These are phyloP conservation scores for Barnettozyma sp. DNA, from an alignment of 805 yeast genomes.

Conservation along the genomic window DNA sequence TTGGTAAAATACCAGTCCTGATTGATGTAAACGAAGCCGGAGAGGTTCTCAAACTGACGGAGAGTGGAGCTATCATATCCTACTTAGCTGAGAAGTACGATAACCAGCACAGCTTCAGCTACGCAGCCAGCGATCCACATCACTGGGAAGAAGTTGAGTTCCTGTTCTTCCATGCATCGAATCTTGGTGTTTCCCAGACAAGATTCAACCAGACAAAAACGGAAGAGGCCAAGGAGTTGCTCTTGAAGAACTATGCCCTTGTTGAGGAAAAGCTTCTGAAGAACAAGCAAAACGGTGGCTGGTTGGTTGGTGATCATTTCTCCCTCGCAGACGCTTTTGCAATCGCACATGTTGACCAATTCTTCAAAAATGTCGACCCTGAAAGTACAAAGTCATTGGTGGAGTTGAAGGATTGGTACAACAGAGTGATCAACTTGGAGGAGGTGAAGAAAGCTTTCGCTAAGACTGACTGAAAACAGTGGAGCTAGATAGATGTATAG, in stretches of 20 bases:
- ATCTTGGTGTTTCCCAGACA: conserved; percentile 56
- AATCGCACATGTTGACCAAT: conserved; percentile 27
- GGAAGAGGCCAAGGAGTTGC: conserved; percentile 23
- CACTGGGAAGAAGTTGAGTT: conserved; percentile 49
- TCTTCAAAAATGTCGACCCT: background rate
- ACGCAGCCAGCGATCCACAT: conserved; percentile 29
- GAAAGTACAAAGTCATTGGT: background rate
- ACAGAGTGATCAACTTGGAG: conserved; percentile 1
- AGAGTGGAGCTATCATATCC: conserved; percentile 54
- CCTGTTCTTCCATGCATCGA: conserved; percentile 51
- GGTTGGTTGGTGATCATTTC: conserved; percentile 50
- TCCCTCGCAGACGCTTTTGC: conserved; percentile 51
- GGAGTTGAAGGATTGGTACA: conserved; percentile 6
- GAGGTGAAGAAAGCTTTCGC: conserved; percentile 6
- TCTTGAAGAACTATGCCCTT: conserved; percentile 40
- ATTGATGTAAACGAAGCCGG: conserved; percentile 33
- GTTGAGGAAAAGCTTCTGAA: conserved; percentile 45
- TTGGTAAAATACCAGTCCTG: conserved; percentile 56
- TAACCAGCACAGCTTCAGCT: conserved; percentile 37
- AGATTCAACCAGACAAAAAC: conserved; percentile 37
- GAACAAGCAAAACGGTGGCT: conserved; percentile 40
- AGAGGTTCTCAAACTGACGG: conserved; percentile 37
- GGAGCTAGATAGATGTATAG: no score
- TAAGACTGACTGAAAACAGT: conserved; percentile 3
- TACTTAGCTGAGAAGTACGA: conserved; percentile 56